A percentile compares a stretch with the other conserved stretches of the same genome.
These are phyloP conservation scores for Metarhizium album DNA, from an alignment of 2,329 filamentous ascomycete genomes.

Conservation along the genomic window DNA sequence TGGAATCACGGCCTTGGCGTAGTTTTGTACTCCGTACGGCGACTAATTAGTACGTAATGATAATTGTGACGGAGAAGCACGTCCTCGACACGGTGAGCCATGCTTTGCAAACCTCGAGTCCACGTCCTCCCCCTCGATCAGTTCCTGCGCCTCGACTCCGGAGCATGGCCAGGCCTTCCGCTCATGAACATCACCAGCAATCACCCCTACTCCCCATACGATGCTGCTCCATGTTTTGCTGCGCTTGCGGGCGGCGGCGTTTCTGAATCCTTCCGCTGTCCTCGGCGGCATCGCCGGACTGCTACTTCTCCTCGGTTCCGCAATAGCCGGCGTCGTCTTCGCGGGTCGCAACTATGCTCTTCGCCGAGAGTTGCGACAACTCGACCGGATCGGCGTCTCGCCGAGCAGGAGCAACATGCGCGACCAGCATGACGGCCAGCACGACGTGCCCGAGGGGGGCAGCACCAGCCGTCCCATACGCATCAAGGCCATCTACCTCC, in stretches of 20 bases:
- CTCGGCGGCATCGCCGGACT: background rate
- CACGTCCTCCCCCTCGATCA: too few species aligned
- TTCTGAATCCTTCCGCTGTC: background rate
- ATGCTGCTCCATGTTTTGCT: background rate
- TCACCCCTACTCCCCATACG: background rate
- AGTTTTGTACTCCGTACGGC: too few species aligned
- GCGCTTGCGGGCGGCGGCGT: background rate
- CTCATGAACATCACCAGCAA: too few species aligned
- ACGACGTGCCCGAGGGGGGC: constrained; percentile 5
- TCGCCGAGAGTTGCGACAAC: constrained; percentile 5
- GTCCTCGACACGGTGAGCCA: too few species aligned
- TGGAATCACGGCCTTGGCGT: too few species aligned
- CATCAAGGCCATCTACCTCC: constrained; percentile 18
- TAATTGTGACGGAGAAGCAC: too few species aligned
- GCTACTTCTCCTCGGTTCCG: background rate
- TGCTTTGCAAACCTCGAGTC: too few species aligned
- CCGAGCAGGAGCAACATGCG: constrained; percentile 13
- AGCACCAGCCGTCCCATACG: constrained; percentile 6
- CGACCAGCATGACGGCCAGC: constrained; percentile 14
- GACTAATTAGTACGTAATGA: too few species aligned
- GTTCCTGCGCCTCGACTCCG: too few species aligned
- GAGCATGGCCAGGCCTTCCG: too few species aligned
- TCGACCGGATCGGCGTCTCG: constrained; percentile 11
- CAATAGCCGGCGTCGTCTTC: background rate
- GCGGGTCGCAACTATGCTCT: background rate